Evolutionary conservation across 169 alveolate species (phyloP).

Genomic region (Plasmodium billcollinsi): DNA sequence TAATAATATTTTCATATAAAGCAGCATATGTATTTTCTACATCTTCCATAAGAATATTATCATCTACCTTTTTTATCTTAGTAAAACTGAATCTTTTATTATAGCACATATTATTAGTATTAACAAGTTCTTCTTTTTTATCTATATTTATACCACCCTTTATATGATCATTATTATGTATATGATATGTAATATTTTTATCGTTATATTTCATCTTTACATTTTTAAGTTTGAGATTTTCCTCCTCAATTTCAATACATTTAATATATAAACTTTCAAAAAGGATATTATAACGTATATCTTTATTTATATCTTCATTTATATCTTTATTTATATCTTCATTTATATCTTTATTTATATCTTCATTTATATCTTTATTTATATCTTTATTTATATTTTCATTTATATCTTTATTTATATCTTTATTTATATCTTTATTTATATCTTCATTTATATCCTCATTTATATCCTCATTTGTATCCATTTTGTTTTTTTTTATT

Average conservation of each 20-base stretch:
- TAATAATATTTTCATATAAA: background rate
- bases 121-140: too few species aligned
- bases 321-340: background rate
- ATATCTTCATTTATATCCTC: background rate
- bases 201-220: background rate
- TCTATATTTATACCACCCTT: too few species aligned
- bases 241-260: background rate
- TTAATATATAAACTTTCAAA: conserved; percentile 11
- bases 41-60: background rate
- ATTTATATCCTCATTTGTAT: background rate
- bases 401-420: background rate
- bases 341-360: background rate
- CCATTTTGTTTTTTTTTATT: background rate
- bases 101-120: too few species aligned
- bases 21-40: background rate
- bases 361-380: background rate
- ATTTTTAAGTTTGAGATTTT: background rate
- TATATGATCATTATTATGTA: too few species aligned
- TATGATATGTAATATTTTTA: background rate
- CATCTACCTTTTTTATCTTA: background rate
- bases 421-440: background rate
- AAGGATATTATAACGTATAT: background rate
- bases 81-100: too few species aligned
- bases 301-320: too few species aligned
- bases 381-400: too few species aligned